phyloP scores from a whole-genome alignment of 352 stramenopile species.

The Stramenopiles sp. region DNA sequence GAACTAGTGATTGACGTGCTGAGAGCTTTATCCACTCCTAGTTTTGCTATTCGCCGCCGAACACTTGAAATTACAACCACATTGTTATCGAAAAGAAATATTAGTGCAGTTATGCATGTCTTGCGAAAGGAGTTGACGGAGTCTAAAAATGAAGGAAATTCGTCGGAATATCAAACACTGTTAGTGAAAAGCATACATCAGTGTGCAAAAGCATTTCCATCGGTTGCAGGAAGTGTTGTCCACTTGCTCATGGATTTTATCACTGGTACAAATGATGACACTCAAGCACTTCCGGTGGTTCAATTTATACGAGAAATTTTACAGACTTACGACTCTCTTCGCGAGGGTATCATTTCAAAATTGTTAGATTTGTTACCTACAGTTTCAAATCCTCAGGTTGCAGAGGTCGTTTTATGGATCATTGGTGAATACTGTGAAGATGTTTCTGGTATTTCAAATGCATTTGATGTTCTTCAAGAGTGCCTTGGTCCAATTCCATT shows the following conservation, averaged over 20 bases:
- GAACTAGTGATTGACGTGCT: slow-evolving; percentile 98
- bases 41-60: slow-evolving; percentile 76
- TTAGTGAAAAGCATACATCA: slow-evolving; percentile 89
- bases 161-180: slow-evolving; percentile 70
- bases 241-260: slow-evolving; percentile 97
- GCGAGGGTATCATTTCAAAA: slow-evolving; percentile 57
- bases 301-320: slow-evolving; percentile 92
- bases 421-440: slow-evolving; percentile 51
- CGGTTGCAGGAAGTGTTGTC: slow-evolving; percentile 83
- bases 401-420: slow-evolving; percentile 84
- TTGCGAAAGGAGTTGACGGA: slow-evolving; percentile 51
- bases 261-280: slow-evolving; percentile 32
- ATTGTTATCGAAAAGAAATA: slow-evolving; percentile 75
- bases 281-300: slow-evolving; percentile 86
- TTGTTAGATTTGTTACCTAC: slow-evolving; percentile 62
- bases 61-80: slow-evolving; percentile 90
- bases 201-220: slow-evolving; percentile 81
- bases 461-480: slow-evolving; percentile 43
- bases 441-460: slow-evolving; percentile 29
- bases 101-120: slow-evolving; percentile 69
- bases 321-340: slow-evolving; percentile 67
- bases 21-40: slow-evolving; percentile 67
- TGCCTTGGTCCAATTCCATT: slow-evolving; percentile 28
- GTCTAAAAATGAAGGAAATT: slow-evolving; percentile 26
- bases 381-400: slow-evolving; percentile 66